A percentile compares a stretch with the other conserved stretches of the same genome.
phyloP scores from a whole-genome alignment of 371 early-diverging fungal species.

The Nematocida ausubeli region DNA sequence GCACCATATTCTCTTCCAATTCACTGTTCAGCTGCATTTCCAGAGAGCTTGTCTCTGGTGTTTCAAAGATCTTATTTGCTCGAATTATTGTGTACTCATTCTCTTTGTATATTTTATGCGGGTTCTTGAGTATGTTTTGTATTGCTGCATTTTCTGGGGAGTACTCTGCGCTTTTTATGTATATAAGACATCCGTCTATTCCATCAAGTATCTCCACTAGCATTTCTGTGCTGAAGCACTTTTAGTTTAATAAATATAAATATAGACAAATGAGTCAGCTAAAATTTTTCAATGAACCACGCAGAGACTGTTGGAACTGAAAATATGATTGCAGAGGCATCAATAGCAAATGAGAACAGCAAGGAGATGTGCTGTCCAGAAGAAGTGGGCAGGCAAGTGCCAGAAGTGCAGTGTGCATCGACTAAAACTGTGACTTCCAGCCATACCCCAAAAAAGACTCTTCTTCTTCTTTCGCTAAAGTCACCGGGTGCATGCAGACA shows the following conservation, averaged over 20 bases:
- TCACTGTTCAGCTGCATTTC: conserved; percentile 32
- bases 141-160: not conserved
- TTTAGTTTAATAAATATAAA: not conserved
- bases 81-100: conserved; percentile 6
- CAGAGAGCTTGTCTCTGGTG: not conserved
- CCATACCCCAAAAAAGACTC: conserved; percentile 22
- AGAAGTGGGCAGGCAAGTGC: not conserved
- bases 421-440: not conserved
- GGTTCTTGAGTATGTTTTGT: not conserved
- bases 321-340: not conserved
- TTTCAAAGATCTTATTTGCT: not conserved
- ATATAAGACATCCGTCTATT: conserved; percentile 13
- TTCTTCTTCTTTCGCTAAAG: conserved; percentile 47
- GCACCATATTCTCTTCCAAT: conserved; percentile 30
- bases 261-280: not conserved
- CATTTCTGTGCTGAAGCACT: not conserved
- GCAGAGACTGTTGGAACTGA: not conserved
- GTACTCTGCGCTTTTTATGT: conserved; percentile 23
- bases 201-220: conserved; percentile 37
- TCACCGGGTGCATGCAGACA: conserved; percentile 22
- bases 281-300: conserved; percentile 25
- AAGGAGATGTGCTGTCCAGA: not conserved
- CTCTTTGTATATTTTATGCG: conserved; percentile 27
- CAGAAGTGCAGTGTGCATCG: not conserved
- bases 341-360: not conserved